Percentiles rank a stretch among this genome's conserved stretches.
phyloP scores from a whole-genome alignment of 176 grass and related monocot genomes.

The Aegilops speltoides region DNA sequence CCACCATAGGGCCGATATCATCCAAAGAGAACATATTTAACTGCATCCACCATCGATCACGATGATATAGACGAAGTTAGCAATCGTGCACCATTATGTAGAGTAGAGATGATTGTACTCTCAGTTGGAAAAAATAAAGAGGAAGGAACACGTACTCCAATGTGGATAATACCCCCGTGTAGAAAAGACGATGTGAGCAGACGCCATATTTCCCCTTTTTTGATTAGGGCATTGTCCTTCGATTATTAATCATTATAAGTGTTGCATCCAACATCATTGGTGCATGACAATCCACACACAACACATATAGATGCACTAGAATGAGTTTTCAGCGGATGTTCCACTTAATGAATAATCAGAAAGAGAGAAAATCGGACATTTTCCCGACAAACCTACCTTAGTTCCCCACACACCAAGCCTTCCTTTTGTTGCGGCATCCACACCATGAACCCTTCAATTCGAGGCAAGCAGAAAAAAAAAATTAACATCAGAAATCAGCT shows the following conservation, averaged over 20 bases:
- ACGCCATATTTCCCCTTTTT: background rate
- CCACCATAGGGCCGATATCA: background rate
- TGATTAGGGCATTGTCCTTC: background rate
- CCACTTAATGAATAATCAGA: too few relatives aligned
- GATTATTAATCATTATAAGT: background rate
- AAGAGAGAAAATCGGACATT: too few relatives aligned
- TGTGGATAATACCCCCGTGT: background rate
- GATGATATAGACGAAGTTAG: too few relatives aligned
- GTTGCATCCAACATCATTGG: too few relatives aligned
- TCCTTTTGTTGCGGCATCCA: background rate
- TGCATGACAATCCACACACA: too few relatives aligned
- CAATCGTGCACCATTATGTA: too few relatives aligned
- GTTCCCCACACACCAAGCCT: background rate
- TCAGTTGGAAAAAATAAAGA: background rate
- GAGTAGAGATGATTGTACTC: too few relatives aligned
- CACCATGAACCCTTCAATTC: background rate
- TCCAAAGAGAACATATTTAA: background rate
- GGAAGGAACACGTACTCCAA: background rate
- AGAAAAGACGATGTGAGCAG: background rate
- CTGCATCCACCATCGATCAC: background rate
- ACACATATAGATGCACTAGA: too few relatives aligned
- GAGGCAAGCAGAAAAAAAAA: too few relatives aligned
- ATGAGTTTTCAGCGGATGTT: too few relatives aligned
- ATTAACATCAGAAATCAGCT: too few relatives aligned
- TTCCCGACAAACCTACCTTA: background rate